Percentiles rank a stretch among this genome's conserved stretches.
Evolutionary conservation across 768 basidiomycete species (phyloP).

Genomic region (Pluteus cervinus): DNA sequence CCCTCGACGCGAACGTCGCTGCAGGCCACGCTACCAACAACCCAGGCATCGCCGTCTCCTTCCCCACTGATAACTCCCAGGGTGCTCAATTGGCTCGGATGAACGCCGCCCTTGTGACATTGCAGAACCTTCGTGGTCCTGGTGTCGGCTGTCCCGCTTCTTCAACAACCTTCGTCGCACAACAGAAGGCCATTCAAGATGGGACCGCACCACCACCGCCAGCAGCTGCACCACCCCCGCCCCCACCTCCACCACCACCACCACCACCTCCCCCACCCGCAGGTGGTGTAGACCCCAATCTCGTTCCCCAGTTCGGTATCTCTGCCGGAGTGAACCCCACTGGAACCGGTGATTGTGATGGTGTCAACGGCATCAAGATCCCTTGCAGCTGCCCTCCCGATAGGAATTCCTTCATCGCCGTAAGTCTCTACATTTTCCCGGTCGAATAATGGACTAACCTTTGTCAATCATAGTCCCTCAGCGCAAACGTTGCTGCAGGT

Average conservation of each 20-base stretch:
- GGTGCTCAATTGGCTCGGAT: conserved; percentile 52
- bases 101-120: conserved; percentile 50
- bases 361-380: conserved; percentile 46
- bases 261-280: conserved; percentile 16
- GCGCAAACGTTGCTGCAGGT: conserved; percentile 54
- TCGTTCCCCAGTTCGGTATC: conserved; percentile 23
- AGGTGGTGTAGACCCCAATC: conserved; percentile 30
- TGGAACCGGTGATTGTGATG: conserved; percentile 3
- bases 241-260: conserved; percentile 14
- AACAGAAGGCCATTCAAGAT: conserved; percentile 17
- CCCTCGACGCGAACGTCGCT: conserved; percentile 50
- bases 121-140: conserved; percentile 67
- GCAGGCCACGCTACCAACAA: conserved; percentile 65
- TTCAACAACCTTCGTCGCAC: conserved; percentile 48
- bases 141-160: conserved; percentile 65
- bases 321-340: background rate
- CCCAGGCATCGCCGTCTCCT: conserved; percentile 44
- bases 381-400: conserved; percentile 64
- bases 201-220: conserved; percentile 22
- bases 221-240: conserved; percentile 21
- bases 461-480: conserved; percentile 28
- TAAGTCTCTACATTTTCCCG: conserved; percentile 42
- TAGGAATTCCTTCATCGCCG: conserved; percentile 45
- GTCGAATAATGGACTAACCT: conserved; percentile 16
- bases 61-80: conserved; percentile 57